A percentile compares a stretch with the other conserved stretches of the same genome.
These are phyloP conservation scores for Ogataea glucozyma DNA, from an alignment of 805 yeast species.

Conservation along the genomic window DNA sequence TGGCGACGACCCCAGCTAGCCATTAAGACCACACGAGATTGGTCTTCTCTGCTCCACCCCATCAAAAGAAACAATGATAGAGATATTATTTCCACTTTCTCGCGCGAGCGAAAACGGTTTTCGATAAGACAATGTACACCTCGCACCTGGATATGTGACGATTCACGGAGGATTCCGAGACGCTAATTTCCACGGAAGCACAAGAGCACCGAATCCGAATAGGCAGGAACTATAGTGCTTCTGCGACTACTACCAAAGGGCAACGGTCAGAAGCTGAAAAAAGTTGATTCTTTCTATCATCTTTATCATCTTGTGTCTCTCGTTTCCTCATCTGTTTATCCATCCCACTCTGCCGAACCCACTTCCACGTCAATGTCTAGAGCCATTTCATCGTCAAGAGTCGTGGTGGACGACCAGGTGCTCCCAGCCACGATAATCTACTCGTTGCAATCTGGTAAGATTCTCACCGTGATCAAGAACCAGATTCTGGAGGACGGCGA, in stretches of 20 bases:
- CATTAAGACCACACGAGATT: background rate
- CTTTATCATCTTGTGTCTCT: background rate
- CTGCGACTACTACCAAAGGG: too few species aligned
- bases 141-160: constrained; percentile 3
- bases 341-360: background rate
- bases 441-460: constrained; percentile 57
- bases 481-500: constrained; percentile 41
- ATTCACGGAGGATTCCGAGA: constrained; percentile 11
- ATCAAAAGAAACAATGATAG: constrained; percentile 12
- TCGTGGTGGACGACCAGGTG: constrained; percentile 48
- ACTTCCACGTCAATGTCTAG: constrained; percentile 60
- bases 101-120: constrained; percentile 2
- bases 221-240: too few species aligned
- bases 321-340: background rate
- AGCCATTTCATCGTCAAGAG: constrained; percentile 63
- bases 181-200: too few species aligned
- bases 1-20: too few species aligned
- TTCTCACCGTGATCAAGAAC: constrained; percentile 49
- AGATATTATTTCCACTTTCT: too few species aligned
- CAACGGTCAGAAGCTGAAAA: too few species aligned
- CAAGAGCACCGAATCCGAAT: too few species aligned
- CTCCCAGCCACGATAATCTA: constrained; percentile 66
- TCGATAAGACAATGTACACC: constrained; percentile 12
- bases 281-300: too few species aligned
- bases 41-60: background rate